A percentile compares a stretch with the other conserved stretches of the same genome.
phyloP scores from a whole-genome alignment of 495 filamentous ascomycete genomes.

The Podospora anserina region DNA sequence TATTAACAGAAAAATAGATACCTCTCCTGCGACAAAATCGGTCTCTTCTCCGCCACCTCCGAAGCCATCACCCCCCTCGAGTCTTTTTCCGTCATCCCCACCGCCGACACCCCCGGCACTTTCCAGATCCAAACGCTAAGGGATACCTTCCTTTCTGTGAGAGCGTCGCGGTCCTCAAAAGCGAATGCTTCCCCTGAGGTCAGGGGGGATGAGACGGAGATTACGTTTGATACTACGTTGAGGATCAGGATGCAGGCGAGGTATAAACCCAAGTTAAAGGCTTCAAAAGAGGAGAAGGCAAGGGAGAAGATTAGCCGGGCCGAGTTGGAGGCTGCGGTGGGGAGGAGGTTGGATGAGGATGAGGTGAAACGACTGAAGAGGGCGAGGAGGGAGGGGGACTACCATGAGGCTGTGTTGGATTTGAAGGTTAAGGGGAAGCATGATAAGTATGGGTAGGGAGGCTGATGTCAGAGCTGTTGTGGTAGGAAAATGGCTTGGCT shows the following conservation, averaged over 20 bases:
- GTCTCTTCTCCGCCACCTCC: conserved; percentile 68
- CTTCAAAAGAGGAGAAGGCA: conserved; percentile 73
- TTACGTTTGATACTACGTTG: conserved; percentile 72
- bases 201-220: conserved; percentile 70
- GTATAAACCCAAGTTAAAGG: conserved; percentile 59
- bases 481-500: no score
- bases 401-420: conserved; percentile 83
- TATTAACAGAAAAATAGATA: conserved; percentile 42
- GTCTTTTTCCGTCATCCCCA: conserved; percentile 67
- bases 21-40: conserved; percentile 79
- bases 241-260: conserved; percentile 90
- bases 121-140: conserved; percentile 67
- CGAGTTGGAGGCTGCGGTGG: conserved; percentile 81
- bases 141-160: conserved; percentile 58
- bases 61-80: conserved; percentile 82
- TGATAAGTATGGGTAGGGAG: conserved; percentile 67
- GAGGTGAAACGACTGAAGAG: conserved; percentile 80
- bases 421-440: conserved; percentile 93
- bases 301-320: conserved; percentile 79
- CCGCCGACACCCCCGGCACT: conserved; percentile 58
- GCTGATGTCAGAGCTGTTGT: no score
- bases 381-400: conserved; percentile 82
- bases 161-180: conserved; percentile 42
- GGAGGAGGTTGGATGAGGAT: conserved; percentile 72
- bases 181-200: conserved; percentile 56